A percentile compares a stretch with the other conserved stretches of the same genome.
phyloP scores from a whole-genome alignment of 331 rosid genomes.

The Malus hybrid region DNA sequence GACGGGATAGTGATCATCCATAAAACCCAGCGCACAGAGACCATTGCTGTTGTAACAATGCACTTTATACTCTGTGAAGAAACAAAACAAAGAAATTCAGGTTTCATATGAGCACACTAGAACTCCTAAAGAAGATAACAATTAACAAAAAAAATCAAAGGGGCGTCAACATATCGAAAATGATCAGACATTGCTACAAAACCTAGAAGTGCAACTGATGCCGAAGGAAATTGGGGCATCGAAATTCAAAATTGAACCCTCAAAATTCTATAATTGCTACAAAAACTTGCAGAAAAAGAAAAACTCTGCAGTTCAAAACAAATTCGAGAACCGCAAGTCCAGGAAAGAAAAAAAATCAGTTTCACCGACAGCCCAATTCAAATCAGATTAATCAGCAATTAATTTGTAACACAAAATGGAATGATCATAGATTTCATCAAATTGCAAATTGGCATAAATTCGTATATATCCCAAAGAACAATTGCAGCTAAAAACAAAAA shows the following conservation, averaged over 20 bases:
- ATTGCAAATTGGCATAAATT: not conserved
- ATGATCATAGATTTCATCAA: not conserved
- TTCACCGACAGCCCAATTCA: not conserved
- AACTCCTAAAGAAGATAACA: not conserved
- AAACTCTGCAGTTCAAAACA: not conserved
- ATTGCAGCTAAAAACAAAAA: not conserved
- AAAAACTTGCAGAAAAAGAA: not conserved
- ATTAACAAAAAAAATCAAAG: no score
- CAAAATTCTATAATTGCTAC: not conserved
- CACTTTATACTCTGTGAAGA: conserved; percentile 67
- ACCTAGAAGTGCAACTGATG: not conserved
- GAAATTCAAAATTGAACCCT: not conserved
- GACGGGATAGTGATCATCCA: conserved; percentile 97
- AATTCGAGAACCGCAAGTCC: not conserved
- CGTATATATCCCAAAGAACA: not conserved
- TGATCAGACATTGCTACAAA: no score
- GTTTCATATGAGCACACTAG: not conserved
- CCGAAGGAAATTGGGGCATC: not conserved
- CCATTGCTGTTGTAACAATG: conserved; percentile 90
- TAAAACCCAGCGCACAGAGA: conserved; percentile 84
- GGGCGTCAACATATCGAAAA: no score
- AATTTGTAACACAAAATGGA: not conserved
- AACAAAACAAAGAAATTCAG: not conserved
- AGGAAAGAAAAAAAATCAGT: no score
- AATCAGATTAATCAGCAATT: not conserved